Evolutionary conservation across 129 eudicot species (phyloP).

Genomic region (Dittrichia graveolens): DNA sequence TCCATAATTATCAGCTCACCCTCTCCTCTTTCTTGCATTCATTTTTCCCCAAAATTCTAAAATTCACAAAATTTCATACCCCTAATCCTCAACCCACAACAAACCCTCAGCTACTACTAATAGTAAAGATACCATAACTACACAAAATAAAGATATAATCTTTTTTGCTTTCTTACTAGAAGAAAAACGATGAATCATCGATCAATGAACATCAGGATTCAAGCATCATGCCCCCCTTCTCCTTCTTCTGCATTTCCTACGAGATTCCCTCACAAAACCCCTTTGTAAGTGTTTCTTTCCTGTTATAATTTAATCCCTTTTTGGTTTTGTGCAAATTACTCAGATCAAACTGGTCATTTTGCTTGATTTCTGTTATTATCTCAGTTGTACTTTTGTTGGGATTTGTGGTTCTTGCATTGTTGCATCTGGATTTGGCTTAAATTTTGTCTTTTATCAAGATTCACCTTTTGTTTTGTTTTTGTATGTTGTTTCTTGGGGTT

Average conservation of each 20-base stretch:
- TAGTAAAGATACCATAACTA: neutral
- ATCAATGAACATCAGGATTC: conserved; percentile 56
- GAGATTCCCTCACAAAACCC: conserved; percentile 37
- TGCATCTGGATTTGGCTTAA: conserved; percentile 29
- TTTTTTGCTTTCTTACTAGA: conserved; percentile 1
- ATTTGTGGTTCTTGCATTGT: conserved; percentile 24
- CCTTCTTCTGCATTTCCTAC: conserved; percentile 33
- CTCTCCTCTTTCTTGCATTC: conserved; percentile 4
- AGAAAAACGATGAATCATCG: conserved; percentile 37
- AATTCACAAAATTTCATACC: conserved; percentile 32
- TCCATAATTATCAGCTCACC: conserved; percentile 40
- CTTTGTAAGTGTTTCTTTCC: conserved; percentile 28
- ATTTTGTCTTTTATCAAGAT: neutral
- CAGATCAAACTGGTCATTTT: conserved; percentile 19
- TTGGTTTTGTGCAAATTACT: conserved; percentile 7
- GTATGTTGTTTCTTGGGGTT: no score
- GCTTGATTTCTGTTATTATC: neutral
- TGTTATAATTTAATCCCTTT: neutral
- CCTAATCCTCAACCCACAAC: conserved; percentile 29
- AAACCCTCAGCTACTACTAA: conserved; percentile 12
- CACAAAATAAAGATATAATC: neutral
- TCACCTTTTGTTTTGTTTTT: neutral
- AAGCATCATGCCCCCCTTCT: conserved; percentile 55
- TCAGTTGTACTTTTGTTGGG: conserved; percentile 8
- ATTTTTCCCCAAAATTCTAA: conserved; percentile 23